A percentile compares a stretch with the other conserved stretches of the same genome.
Conservation (phyloP, 768 basidiomycete species). For the Leccinum variicolor region DNA sequence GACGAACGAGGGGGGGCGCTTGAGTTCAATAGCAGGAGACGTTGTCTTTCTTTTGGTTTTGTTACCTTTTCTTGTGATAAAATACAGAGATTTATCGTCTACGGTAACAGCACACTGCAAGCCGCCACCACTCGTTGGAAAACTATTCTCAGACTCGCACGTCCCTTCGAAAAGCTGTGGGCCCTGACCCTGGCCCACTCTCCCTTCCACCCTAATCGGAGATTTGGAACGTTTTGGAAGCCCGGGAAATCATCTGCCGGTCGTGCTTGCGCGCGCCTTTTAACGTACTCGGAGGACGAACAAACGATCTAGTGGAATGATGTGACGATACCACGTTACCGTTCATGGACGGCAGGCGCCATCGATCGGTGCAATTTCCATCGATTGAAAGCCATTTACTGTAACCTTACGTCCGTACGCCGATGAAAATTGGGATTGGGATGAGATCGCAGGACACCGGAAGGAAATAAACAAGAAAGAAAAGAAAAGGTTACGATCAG, state of each 20-base stretch:
- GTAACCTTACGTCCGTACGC: slow-evolving; percentile 12
- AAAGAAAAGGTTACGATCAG: slow-evolving; percentile 11
- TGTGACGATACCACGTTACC: neutral
- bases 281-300: neutral
- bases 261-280: neutral
- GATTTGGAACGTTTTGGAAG: neutral
- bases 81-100: neutral
- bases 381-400: slow-evolving; percentile 7
- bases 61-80: neutral
- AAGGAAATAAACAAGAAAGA: neutral
- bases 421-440: slow-evolving; percentile 11
- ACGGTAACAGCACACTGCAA: neutral
- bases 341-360: slow-evolving; percentile 6
- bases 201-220: neutral
- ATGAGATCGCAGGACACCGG: neutral
- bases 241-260: neutral
- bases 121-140: neutral
- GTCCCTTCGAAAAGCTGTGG: neutral
- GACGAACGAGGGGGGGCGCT: neutral
- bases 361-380: slow-evolving; percentile 20
- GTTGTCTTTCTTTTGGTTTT: neutral
- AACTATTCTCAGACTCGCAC: neutral
- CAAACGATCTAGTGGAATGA: neutral
- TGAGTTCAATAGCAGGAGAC: neutral
- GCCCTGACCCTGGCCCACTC: neutral